These are phyloP conservation scores for Dactylellina drechsleri DNA, from an alignment of 2,329 filamentous ascomycete genomes.

Conservation along the genomic window DNA sequence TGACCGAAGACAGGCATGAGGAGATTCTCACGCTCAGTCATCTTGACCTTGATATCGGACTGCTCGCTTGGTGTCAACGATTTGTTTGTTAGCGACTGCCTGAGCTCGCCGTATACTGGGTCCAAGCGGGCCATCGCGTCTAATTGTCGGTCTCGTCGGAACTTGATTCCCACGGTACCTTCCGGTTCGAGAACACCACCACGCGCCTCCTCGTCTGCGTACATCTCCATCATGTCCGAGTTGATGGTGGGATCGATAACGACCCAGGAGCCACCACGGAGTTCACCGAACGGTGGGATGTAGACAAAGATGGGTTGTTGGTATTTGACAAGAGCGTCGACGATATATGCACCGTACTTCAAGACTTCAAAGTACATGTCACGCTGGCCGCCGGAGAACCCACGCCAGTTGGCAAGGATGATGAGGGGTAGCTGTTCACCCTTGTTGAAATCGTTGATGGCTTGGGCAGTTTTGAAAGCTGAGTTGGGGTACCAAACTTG, in stretches of 20 bases:
- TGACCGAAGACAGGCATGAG: slow-evolving; percentile 93
- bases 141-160: slow-evolving; percentile 94
- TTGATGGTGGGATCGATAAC: slow-evolving; percentile 99
- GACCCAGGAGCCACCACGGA: slow-evolving; percentile 99
- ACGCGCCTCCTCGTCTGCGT: slow-evolving; percentile 91
- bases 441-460: slow-evolving; percentile 98
- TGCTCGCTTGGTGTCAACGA: slow-evolving; percentile 77
- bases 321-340: slow-evolving; percentile 96
- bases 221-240: slow-evolving; percentile 98
- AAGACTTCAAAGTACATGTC: slow-evolving; percentile 99
- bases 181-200: slow-evolving; percentile 98
- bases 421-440: slow-evolving; percentile 97
- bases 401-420: slow-evolving; percentile 99
- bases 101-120: slow-evolving; percentile 81
- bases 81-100: slow-evolving; percentile 77
- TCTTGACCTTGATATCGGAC: slow-evolving; percentile 81
- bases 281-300: slow-evolving; percentile 94
- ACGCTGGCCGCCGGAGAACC: slow-evolving; percentile 98
- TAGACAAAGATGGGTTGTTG: slow-evolving; percentile 99
- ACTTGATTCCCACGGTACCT: slow-evolving; percentile 98
- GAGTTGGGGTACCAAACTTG: slow-evolving; percentile 99
- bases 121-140: slow-evolving; percentile 97
- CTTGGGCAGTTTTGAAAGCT: slow-evolving; percentile 98
- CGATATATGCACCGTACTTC: slow-evolving; percentile 99
- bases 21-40: slow-evolving; percentile 84